Evolutionary conservation across 257 asterid species (phyloP).

Genomic region (Solanum gracilifrons): DNA sequence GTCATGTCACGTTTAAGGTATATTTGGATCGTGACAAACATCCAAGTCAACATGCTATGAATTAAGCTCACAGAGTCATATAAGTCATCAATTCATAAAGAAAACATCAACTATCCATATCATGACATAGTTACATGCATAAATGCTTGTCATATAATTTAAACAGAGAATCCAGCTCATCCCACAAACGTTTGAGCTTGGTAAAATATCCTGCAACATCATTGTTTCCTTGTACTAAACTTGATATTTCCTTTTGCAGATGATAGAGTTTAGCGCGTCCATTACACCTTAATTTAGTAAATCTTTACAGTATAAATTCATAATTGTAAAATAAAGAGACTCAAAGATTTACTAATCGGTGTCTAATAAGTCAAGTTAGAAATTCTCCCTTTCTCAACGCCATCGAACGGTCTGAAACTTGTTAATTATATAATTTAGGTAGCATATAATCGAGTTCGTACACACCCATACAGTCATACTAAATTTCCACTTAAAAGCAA

Average conservation of each 20-base stretch:
- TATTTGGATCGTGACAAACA: too few species aligned
- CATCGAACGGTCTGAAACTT: not conserved
- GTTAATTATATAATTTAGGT: too few species aligned
- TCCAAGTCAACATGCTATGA: not conserved
- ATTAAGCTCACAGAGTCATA: not conserved
- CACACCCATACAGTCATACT: not conserved
- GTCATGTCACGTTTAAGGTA: too few species aligned
- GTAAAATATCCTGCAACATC: too few species aligned
- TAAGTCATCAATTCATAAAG: not conserved
- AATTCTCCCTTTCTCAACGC: not conserved
- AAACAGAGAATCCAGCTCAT: not conserved
- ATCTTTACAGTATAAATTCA: not conserved
- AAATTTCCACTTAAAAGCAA: too few species aligned
- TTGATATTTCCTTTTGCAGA: too few species aligned
- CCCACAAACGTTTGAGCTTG: too few species aligned
- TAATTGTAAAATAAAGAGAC: not conserved
- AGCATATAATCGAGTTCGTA: not conserved
- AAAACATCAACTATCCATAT: not conserved
- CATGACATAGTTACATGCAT: not conserved
- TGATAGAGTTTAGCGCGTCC: not conserved
- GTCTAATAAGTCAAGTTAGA: not conserved
- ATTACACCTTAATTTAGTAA: not conserved
- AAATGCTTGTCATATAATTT: not conserved
- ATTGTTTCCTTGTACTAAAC: too few species aligned
- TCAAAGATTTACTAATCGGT: not conserved